These are phyloP conservation scores for Camillea tinctor DNA, from an alignment of 2,329 filamentous ascomycete genomes.

Conservation along the genomic window DNA sequence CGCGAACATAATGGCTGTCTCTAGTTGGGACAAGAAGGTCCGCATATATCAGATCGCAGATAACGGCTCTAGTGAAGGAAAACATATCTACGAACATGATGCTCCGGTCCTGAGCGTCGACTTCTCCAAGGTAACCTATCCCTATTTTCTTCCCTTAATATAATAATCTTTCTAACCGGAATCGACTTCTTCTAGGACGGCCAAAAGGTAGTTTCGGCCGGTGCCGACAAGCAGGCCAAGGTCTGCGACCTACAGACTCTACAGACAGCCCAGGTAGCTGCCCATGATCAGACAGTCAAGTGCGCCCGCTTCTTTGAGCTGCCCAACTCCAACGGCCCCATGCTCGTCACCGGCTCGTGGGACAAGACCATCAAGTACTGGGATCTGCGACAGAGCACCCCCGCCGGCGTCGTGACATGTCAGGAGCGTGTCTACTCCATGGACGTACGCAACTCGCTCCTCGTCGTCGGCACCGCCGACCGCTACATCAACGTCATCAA, in stretches of 20 bases:
- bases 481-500: conserved; percentile 96
- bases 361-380: conserved; percentile 90
- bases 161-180: too few species aligned
- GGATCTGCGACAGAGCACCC: conserved; percentile 68
- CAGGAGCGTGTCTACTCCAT: conserved; percentile 86
- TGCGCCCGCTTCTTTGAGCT: conserved; percentile 75
- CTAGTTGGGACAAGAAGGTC: conserved; percentile 98
- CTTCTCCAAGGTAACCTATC: conserved; percentile 72
- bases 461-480: conserved; percentile 91
- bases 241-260: conserved; percentile 76
- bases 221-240: conserved; percentile 87
- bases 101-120: conserved; percentile 80
- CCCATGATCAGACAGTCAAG: conserved; percentile 80
- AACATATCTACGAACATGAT: conserved; percentile 82
- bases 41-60: conserved; percentile 89
- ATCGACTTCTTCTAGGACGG: conserved; percentile 69
- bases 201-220: conserved; percentile 80
- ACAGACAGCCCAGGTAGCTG: conserved; percentile 71
- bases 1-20: conserved; percentile 78
- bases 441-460: conserved; percentile 83
- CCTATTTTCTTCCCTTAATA: neutral
- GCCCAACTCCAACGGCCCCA: conserved; percentile 62
- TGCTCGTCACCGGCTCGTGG: conserved; percentile 91
- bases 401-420: conserved; percentile 63
- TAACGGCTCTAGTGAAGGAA: conserved; percentile 77